Evolutionary conservation across 257 asterid species (phyloP), one percentile per base, ranked within the genome.

Genomic region (Lycium barbarum): DNA sequence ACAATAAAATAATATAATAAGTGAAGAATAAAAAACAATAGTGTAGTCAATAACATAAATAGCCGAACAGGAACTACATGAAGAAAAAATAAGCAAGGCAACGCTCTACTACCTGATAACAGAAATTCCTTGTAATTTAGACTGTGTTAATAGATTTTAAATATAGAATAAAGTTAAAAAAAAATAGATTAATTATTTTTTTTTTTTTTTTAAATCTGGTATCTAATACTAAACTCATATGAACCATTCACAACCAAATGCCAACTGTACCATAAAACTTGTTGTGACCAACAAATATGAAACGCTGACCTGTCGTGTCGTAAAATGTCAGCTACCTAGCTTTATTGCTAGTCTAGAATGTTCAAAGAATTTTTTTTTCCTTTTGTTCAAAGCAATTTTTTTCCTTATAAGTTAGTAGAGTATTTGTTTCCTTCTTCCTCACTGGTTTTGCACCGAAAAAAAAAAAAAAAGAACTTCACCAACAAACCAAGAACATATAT

Each of bases 321-420:
- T 86, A 85, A 51, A 82, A 87, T 11, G 83, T 51, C 84, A 84
- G 83, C 85, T 68, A 83, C 82, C 84, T 91, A 89, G 92, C 91
- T 89, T 91, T 51, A 83, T 86, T 81, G 83, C 87, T 83, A 89
- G 87, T 87, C 89, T 88, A 92, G 89, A 88, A 82, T 84, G 88
- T 65, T 73, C 33, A 9, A 17, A 49, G 1, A 40, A 71, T 18
- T 18, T 40, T 7, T 45, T n/a, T n/a, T n/a, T n/a, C n/a, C 22
- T 3, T 1, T 22, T 47, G 49, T 20, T 47, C 5, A 12, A 68
- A 74, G 20, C n/a, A 3, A 17, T 68, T 68, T n/a, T n/a, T n/a
- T n/a, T n/a, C n/a, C 22, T 9, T 45, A 70, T 17, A 17, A 4
- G 79, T 40, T 40, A 70, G 40, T 8, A n/a, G n/a, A 18, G 14